Evolutionary conservation across 2,329 filamentous ascomycete genomes (phyloP), one percentile per base, ranked within the genome.

Genomic region (Botrytis sinoallii): DNA sequence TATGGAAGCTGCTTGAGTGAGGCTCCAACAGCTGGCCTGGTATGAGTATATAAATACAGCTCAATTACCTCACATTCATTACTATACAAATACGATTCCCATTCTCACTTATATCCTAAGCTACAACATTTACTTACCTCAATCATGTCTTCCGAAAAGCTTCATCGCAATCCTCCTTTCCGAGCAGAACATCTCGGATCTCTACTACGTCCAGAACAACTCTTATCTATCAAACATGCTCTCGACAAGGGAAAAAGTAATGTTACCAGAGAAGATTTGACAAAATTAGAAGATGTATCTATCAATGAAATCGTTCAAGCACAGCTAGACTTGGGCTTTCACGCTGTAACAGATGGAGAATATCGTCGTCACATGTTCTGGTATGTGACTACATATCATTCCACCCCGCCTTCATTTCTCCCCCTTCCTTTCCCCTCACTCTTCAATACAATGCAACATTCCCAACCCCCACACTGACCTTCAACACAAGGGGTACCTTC

Each of bases 181-280:
- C 84, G 89, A 77, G 89, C 89, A 70, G 89, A 91, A 83, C 89
- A 91, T 79, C 83, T 90, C 63, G 89, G 89, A 70, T 90, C 88
- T 35, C 83, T 91, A 32, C 85, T 90, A 60, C 87, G 89, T 60
- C 88, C 89, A 4, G 81, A 87, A 69, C 82, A 86, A 74, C 84
- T 91, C 35, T 84, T 90, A 52, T 83, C 87, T 60, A 85, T 85
- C 73, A 87, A 89, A 77, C 84, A 86, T 73, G 84, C 86, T 76
- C 83, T 85, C 55, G 86, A 88, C 38, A 79, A 85, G 75, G 80
- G 83, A 46, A 79, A 83, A 20, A 76, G 83, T 60, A 80, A 82
- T 1, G 38, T 40, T 5, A 55, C n/a, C 20, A n/a, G 75, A 46
- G 46, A 74, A 65, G 83, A 88, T 72, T 83, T 91, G 38, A 80